Base-by-base conservation (phyloP, 208 protist species). In the Perkinsela sp. region DNA sequence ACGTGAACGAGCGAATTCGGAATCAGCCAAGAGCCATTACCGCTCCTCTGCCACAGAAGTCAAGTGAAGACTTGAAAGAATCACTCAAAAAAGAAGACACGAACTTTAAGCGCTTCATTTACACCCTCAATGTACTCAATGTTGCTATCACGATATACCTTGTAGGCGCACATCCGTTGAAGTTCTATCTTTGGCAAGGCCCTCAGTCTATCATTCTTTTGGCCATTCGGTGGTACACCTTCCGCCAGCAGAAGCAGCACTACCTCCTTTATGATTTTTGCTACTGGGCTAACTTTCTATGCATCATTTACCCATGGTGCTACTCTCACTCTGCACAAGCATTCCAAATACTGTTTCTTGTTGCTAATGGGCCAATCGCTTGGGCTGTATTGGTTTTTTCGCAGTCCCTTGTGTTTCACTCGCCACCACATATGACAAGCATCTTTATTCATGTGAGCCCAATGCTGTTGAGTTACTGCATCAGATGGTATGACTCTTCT, bases 391-490 rank as follows among this genome's bases (percentile, higher is more conserved):
- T 71, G 30, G 48, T 57, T 1, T 71, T 71, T 30, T 29, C 30
- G 1, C 69, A 71, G 31, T 71, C 69, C 28, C 69, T 71, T 28
- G 29, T 71, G 6, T 71, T 71, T 57, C 69, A 71, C 48, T 71
- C 69, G 6, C 48, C 32, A 28, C 30, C 69, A 1, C 69, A 71
- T 32, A 68, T 71, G 69, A 71, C 69, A 16, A 67, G 32, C n/a
- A 57, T 71, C 6, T 66, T 71, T 28, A 67, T 71, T 57, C 69
- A 71, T 30, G 2, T 71, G 31, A 66, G 30, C 16, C 69, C 69
- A 13, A 67, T 68, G 13, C 13, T 71, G 1, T 2, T 71, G 13
- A 31, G 29, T 28, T 31, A 67, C 1, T 28, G 30, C 6, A 31
- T 71, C 29, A 28, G 69, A 1, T 71, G 69, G 69, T 67, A 57